Base-by-base conservation (phyloP, 441 rosid species). In the Populus hybrid region DNA sequence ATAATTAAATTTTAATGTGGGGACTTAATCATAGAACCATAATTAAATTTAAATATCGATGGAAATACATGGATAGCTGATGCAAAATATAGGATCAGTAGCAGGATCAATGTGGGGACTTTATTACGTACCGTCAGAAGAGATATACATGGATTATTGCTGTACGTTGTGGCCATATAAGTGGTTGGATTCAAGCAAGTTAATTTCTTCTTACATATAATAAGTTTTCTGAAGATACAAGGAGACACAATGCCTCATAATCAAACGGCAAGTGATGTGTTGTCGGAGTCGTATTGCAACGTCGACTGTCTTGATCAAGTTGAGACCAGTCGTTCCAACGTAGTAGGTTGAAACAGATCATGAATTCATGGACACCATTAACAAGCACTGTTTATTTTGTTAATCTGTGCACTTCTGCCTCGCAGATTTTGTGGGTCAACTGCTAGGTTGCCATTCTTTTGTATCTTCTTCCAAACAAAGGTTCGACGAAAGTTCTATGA, bases 371-470 rank as follows among this genome's bases (percentile, higher is more conserved):
- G 21, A 53, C 7, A 18, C 61, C 61, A 16, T 18, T 6, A 18
- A 18, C 5, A 8, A 16, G 61, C 18, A 16, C 18, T 14, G 8
- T 14, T 38, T 38, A 4, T 53, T 35, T 35, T 35, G 8, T 35
- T 35, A 14, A 16, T 50, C 2, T 14, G 57, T 14, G 57, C 57
- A 50, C 57, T 50, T 35, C 38, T 35, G 38, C 61, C 61, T 5
- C 7, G 61, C 61, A 53, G 61, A 16, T 53, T 59, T 61, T 34
- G 24, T 4, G 46, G 76, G 75, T 73, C 50, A 73, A 61, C 74
- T 23, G 6, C 21, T 24, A 9, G 36, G 6, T 30, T 40, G 2
- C 61, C 8, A n/a, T 20, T 5, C 8, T 65, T 3, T 50, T 6
- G 4, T 53, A 38, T 36, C 28, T 28, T 36, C 35, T 53, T 14